phyloP scores from a whole-genome alignment of 2,329 filamentous ascomycete genomes.

The Cordyceps fumosorosea region DNA sequence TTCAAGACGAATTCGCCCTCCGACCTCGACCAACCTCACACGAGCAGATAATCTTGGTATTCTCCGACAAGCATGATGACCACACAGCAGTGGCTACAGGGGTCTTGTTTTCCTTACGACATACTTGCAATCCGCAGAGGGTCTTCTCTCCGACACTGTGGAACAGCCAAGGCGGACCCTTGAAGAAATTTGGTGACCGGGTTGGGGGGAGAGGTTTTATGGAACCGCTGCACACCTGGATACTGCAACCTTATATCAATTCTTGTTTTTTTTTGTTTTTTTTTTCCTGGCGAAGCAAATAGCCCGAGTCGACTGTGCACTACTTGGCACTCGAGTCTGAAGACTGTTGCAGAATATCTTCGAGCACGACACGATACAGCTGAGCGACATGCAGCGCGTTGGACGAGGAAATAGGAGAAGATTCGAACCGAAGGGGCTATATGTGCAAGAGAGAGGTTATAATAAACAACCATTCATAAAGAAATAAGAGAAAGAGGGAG shows the following conservation, averaged over 20 bases:
- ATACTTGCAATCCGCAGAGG: not conserved
- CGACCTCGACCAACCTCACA: not conserved
- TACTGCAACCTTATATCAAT: not conserved
- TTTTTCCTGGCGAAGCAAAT: not conserved
- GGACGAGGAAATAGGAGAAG: too few relatives aligned
- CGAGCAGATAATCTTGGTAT: not conserved
- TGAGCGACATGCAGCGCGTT: too few relatives aligned
- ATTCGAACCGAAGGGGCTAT: too few relatives aligned
- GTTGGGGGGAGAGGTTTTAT: not conserved
- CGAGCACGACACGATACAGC: too few relatives aligned
- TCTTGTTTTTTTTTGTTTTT: too few relatives aligned
- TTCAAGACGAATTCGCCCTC: not conserved
- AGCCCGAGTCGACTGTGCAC: not conserved
- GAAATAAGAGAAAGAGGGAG: not conserved
- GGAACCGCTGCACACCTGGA: not conserved
- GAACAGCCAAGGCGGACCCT: not conserved
- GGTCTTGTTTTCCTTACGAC: not conserved
- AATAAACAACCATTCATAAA: too few relatives aligned
- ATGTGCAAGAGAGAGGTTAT: too few relatives aligned
- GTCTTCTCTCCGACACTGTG: not conserved
- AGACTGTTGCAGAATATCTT: too few relatives aligned
- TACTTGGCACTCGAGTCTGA: too few relatives aligned
- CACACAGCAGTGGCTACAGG: not conserved
- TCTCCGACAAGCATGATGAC: not conserved
- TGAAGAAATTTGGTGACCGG: not conserved